Base-by-base conservation (phyloP, 2,329 filamentous ascomycete genomes). In the Diaporthe nobilis region DNA sequence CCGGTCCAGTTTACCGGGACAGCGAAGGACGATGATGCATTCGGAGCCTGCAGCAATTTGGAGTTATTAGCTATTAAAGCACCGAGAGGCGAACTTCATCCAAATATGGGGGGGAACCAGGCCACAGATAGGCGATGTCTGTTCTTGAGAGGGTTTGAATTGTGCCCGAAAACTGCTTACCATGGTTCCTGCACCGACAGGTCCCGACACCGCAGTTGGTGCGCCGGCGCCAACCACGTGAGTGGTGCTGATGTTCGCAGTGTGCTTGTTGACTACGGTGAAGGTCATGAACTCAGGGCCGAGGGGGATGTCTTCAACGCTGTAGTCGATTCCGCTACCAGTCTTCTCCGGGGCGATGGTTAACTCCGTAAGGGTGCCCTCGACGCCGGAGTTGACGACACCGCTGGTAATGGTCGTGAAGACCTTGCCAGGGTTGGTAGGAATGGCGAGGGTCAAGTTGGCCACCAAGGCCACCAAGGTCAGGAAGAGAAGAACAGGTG, bases 1-100 rank as follows among this genome's bases (percentile, higher is more conserved):
- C 79, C 78, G 12, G 75, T 74, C 74, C 75, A 79, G 55, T 75
- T 74, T 7, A 73, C 74, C 1, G 78, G 78, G 4, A 77, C 77
- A 15, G 70, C 77, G n/a, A 78, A 77, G 5, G 61, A 47, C 10
- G 58, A 77, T 2, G 72, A 68, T 8, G 61, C 70, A 34, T 75
- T 63, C 2, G 57, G 44, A n/a, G 76, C 72, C 25, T 44, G 42
- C 15, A 44, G 42, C 42, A 44, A 44, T 7, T 44, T 4, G 17
- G 42, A 44, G 42, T 44, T 15, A 44, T 44, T 15, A 44, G 7
- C 17, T 44, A 44, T 44, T 10, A 39, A 39, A 39, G 9, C 10
- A 39, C 37, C 37, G 42, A 44, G 12, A 13, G 12, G 13, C 12
- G 42, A 17, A 15, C 15, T 44, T 44, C 42, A 44, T 17, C 6